Base-by-base conservation (phyloP, 2,329 filamentous ascomycete species). In the Fusarium pseudocircinatum region DNA sequence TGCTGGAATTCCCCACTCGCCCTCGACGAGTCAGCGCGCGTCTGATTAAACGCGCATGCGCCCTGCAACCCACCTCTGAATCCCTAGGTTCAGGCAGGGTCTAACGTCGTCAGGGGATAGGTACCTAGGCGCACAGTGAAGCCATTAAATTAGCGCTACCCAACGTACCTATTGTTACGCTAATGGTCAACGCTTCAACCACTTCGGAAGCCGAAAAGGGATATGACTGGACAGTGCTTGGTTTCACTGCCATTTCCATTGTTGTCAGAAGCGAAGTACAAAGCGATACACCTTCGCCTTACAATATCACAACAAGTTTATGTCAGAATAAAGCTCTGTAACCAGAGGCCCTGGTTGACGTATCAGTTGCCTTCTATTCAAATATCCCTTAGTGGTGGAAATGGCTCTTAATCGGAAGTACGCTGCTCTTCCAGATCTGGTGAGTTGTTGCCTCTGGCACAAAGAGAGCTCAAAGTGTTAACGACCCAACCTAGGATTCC, bases 341-440 rank as follows among this genome's bases (percentile, higher is more conserved):
- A 14, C 32, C 36, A 24, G 54, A n/a, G 12, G 15, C 24, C 14
- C 15, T 53, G 30, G 9, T 34, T n/a, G 20, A 43, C n/a, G 26
- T 37, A 46, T 54, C 28, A 16, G 40, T 44, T n/a, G 8, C 6
- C 18, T 22, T 43, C 26, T 36, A 5, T 15, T 13, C 28, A 40
- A 39, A 22, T 24, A 14, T 36, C 26, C n/a, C 28, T 34, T 42
- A 11, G n/a, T n/a, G 52, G 22, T 39, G n/a, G 64, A 28, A 60
- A 95, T 95, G 93, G 89, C 93, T 40, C 87, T 93, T 71, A 93
- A 92, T 80, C 90, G 92, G 79, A 96, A 96, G 86, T 96, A 96
- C 80, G 93, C 93, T 57, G 92, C 91, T 63, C 85, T 96, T 73
- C 94, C 93, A 64, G 94, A 96, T 81, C 84, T 96, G 81, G 94